These are phyloP conservation scores for Neurospora cerealis DNA, from an alignment of 495 filamentous ascomycete genomes.

Conservation along the genomic window DNA sequence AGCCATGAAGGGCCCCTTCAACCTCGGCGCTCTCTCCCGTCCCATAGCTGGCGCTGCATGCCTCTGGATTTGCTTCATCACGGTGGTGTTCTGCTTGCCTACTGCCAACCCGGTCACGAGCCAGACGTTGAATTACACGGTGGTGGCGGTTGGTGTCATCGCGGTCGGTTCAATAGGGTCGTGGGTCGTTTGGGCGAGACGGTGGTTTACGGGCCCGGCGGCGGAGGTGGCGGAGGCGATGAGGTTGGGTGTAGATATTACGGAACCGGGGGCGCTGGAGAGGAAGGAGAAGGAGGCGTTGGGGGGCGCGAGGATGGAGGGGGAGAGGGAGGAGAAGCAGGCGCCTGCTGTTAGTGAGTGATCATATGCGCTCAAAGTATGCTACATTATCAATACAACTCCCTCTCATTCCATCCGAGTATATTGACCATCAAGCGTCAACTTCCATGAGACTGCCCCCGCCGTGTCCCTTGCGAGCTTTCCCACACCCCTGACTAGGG, in stretches of 20 bases:
- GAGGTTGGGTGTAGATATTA: constrained; percentile 33
- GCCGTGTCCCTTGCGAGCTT: no score
- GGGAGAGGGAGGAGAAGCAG: not conserved
- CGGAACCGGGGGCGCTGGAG: constrained; percentile 40
- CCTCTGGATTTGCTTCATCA: constrained; percentile 48
- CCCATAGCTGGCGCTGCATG: constrained; percentile 42
- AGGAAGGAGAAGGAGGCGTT: constrained; percentile 20
- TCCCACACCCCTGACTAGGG: no score
- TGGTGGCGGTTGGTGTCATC: constrained; percentile 53
- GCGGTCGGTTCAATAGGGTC: constrained; percentile 26
- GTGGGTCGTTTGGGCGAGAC: constrained; percentile 35
- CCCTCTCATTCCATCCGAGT: no score
- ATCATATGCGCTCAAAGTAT: not conserved
- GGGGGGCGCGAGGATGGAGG: not conserved
- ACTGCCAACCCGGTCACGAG: constrained; percentile 47
- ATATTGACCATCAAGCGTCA: no score
- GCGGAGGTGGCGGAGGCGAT: constrained; percentile 42
- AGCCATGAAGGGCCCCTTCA: constrained; percentile 47
- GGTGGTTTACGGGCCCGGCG: constrained; percentile 50
- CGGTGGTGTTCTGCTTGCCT: constrained; percentile 53
- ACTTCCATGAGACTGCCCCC: no score
- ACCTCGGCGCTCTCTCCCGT: constrained; percentile 43
- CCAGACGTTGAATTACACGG: constrained; percentile 53
- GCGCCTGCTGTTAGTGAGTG: not conserved
- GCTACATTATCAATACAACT: not conserved